Base-by-base conservation (phyloP, 202 grass and related monocot genomes). In the Zizania palustris region DNA sequence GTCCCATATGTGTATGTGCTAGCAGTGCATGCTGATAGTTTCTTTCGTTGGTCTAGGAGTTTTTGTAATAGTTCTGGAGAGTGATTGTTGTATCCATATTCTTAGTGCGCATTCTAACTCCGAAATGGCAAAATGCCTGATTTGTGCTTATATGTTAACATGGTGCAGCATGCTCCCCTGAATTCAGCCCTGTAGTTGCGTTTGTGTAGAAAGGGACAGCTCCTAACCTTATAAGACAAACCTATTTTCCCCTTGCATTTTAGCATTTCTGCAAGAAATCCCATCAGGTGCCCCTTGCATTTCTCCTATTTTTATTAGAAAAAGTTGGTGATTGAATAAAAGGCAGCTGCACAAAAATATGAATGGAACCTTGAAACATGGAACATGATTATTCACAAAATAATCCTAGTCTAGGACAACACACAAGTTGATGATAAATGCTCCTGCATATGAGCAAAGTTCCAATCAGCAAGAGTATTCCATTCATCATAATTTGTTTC, bases 141-240 rank as follows among this genome's bases (percentile, higher is more conserved):
- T 71, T 71, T 66, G 50, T 45, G 51, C 53, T 68, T 75, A 50
- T 16, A 62, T 41, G 56, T 55, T 75, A 18, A 20, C 60, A 66
- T 65, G 35, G 3, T 63, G 20, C 19, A 36, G 40, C 70, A 39
- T 46, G 61, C 54, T 28, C 38, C 42, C 13, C 45, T 73, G 46
- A 48, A 83, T 74, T 63, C 63, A 45, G 45, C 43, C 35, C 51
- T 37, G 13, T 67, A 16, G 11, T 33, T 73, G 37, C 34, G n/a
- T 64, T 53, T 19, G 20, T 77, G 22, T 7, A 15, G 61, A 74
- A 82, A 33, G 51, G 38, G 51, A 73, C 73, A 10, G 65, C 21
- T 21, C 14, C 44, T 6, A 20, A 18, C 56, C 8, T 46, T 42
- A 7, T 10, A 70, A 62, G 6, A 42, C n/a, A 20, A 38, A 73